Evolutionary conservation across 148 eudicot genomes (phyloP), one percentile per base, ranked within the genome.

Genomic region (Rhododendron vialii): DNA sequence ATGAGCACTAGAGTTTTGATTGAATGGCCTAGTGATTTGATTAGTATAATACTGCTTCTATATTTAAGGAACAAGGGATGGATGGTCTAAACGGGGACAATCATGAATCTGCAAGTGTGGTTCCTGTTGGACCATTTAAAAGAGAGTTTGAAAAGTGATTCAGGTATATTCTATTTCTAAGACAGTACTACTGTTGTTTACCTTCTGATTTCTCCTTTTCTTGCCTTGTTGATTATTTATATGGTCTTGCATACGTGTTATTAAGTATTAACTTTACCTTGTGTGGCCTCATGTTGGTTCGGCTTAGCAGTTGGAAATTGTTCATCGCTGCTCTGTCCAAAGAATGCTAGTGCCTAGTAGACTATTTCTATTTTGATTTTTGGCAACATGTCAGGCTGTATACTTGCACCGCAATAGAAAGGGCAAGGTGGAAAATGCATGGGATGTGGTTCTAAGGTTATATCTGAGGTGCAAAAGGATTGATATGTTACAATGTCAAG

Each of bases 91-190:
- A 82, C 75, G 91, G 92, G 36, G 82, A 90, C 69, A 89, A 90
- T 86, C 90, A 91, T 87, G 94, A 94, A 65, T 87, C 92, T 43
- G 86, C 87, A 30, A 79, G 93, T 83, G 87, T 90, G 83, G 94
- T 94, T 90, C 98, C 94, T 38, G 89, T 85, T 85, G 89, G 92
- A 89, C 88, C 91, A 82, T 89, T 91, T 38, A 88, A 89, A 86
- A 90, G 88, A 55, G 95, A 94, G 80, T 87, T 86, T 81, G 92
- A 89, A 79, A 94, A 92, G 90, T 93, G 89, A 94, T 55, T 63
- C 80, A 91, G 83, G 71, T 55, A 36, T 35, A 26, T 50, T 10
- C 51, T 57, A 38, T 57, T 9, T 81, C 1, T 10, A 26, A 35
- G 26, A 33, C 47, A 18, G 6, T 43, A 26, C 65, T 5, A 1